These are phyloP conservation scores for Martensiomyces pterosporus DNA, from an alignment of 192 early-diverging fungal genomes.

Conservation along the genomic window DNA sequence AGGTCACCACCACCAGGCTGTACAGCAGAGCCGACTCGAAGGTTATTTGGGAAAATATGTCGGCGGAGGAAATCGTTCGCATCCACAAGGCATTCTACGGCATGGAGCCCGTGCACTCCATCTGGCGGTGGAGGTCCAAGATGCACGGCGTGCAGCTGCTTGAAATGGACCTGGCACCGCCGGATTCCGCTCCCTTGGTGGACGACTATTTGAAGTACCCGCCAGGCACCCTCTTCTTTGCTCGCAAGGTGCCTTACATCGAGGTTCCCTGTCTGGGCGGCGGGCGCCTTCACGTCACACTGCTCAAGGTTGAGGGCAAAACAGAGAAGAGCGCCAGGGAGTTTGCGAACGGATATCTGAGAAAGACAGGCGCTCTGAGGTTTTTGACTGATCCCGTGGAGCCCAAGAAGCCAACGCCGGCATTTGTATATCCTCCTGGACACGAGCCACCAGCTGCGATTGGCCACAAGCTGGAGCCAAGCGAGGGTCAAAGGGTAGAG, in stretches of 20 bases:
- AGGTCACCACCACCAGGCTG: constrained; percentile 65
- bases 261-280: constrained; percentile 31
- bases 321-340: constrained; percentile 11
- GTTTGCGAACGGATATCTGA: constrained; percentile 19
- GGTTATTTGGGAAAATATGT: constrained; percentile 58
- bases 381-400: neutral
- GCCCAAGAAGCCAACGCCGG: neutral
- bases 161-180: constrained; percentile 8
- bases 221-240: constrained; percentile 25
- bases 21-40: constrained; percentile 55
- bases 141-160: constrained; percentile 10
- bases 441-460: too few species aligned
- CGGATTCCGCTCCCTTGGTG: constrained; percentile 4
- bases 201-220: constrained; percentile 1
- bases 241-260: constrained; percentile 16
- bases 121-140: constrained; percentile 13
- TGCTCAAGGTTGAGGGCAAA: constrained; percentile 1
- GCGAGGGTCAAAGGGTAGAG: too few species aligned
- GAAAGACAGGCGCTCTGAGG: neutral
- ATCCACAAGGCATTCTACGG: constrained; percentile 61
- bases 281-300: constrained; percentile 7
- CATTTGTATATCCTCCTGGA: too few species aligned
- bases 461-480: too few species aligned
- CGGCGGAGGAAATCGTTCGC: constrained; percentile 56
- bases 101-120: constrained; percentile 9